Evolutionary conservation across 441 rosid genomes (phyloP), one percentile per base, ranked within the genome.

Genomic region (Pelargonium australe): DNA sequence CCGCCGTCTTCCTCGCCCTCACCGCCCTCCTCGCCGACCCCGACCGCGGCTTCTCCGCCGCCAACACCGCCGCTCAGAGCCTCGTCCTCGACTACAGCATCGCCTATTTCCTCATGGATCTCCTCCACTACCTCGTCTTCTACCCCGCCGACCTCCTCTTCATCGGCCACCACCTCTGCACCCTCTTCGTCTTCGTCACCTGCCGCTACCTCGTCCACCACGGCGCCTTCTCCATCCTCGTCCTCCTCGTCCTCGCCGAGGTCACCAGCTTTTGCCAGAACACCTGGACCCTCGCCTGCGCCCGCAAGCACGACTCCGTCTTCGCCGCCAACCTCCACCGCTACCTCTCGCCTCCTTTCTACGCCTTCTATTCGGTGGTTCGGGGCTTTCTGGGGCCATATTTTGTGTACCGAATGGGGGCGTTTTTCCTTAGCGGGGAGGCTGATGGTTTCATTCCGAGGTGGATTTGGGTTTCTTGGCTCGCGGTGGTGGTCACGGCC

Each of bases 391-490:
- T 84, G 20, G 99, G 90, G 61, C 97, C 96, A 0, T 61, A 71
- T 25, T 83, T 91, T 57, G 83, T 91, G 61, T 83, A 75, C 44
- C 76, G 63, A 72, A 94, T 94, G 97, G 84, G 81, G 17, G 70
- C 28, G 49, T 88, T 78, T 73, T 94, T 81, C 68, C 20, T 72
- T 14, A 75, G 72, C 60, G 98, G 95, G 2, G 80, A 67, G 11
- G 91, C 87, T n/a, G 86, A 80, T 68, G 72, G 67, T 31, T 79
- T 87, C 64, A 84, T 91, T 7, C 97, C 98, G 0, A 85, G 63
- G 75, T 93, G 96, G 93, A 78, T 89, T 69, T 89, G 96, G 97
- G 77, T 88, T 53, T 94, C 98, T 60, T 94, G 98, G 97, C 75
- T 85, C 67, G 57, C 72, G 28, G 96, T 94, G 14, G 87, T 91